These are phyloP conservation scores for Chloranthus sessilifolius DNA, from an alignment of 164 flowering plant species.

Conservation along the genomic window DNA sequence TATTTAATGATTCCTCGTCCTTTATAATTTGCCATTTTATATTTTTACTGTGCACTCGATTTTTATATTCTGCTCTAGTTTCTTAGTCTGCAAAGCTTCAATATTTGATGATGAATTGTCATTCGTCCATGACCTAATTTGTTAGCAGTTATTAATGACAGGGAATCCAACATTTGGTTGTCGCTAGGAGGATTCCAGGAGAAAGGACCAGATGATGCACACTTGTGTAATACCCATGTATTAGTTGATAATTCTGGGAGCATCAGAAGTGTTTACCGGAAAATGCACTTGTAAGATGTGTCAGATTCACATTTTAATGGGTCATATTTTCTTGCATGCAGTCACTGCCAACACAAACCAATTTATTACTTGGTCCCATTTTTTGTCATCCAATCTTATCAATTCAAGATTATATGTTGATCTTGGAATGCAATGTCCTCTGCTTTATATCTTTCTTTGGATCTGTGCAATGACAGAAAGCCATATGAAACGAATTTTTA, in stretches of 20 bases:
- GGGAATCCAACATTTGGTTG: slow-evolving; percentile 84
- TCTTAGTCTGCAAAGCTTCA: no score
- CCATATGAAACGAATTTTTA: no score
- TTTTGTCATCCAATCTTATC: neutral
- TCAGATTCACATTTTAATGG: slow-evolving; percentile 1
- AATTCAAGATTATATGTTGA: neutral
- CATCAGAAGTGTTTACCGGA: slow-evolving; percentile 64
- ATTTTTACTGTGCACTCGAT: no score
- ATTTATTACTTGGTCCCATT: neutral
- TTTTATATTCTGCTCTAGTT: no score
- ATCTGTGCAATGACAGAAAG: neutral
- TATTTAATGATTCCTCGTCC: no score
- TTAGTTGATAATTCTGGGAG: slow-evolving; percentile 71
- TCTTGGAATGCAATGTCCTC: neutral
- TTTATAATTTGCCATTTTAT: no score
- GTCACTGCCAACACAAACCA: neutral
- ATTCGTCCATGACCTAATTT: no score
- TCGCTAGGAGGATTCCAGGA: slow-evolving; percentile 98
- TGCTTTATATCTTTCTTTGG: neutral
- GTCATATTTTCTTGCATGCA: neutral
- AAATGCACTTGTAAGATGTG: slow-evolving; percentile 72
- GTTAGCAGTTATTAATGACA: slow-evolving; percentile 21
- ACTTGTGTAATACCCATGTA: slow-evolving; percentile 78
- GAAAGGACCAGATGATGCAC: slow-evolving; percentile 67
- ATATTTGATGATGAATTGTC: no score